A percentile compares a stretch with the other conserved stretches of the same genome.
phyloP scores from a whole-genome alignment of 306 rosid species.

The Fragaria nilgerrensis region DNA sequence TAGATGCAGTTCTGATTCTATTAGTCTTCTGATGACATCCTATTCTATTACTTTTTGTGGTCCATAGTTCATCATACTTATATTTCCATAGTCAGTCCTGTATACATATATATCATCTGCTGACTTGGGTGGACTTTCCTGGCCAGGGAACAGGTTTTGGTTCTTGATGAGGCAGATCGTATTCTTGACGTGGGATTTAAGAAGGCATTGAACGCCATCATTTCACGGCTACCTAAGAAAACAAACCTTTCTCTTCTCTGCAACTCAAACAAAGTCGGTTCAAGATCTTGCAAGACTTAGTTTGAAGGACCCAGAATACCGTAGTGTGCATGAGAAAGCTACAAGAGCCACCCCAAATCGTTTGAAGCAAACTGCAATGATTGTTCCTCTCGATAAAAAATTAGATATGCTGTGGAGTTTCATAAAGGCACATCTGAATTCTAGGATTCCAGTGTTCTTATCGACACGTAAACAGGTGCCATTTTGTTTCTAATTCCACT shows the following conservation, averaged over 20 bases:
- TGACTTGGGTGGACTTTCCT: slow-evolving; percentile 36
- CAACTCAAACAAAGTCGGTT: slow-evolving; percentile 84
- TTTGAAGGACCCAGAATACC: slow-evolving; percentile 95
- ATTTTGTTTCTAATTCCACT: not conserved
- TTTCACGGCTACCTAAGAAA: slow-evolving; percentile 79
- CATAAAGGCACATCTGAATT: slow-evolving; percentile 79
- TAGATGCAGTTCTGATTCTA: not conserved
- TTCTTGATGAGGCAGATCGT: slow-evolving; percentile 95
- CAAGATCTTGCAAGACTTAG: slow-evolving; percentile 93
- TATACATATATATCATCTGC: slow-evolving; percentile 18
- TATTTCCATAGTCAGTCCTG: not conserved
- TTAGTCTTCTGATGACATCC: not conserved
- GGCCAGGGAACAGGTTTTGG: slow-evolving; percentile 68
- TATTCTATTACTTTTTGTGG: not conserved
- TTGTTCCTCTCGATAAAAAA: slow-evolving; percentile 72
- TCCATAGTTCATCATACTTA: not conserved
- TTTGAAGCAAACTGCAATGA: slow-evolving; percentile 72
- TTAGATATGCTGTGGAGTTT: slow-evolving; percentile 92
- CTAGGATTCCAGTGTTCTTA: slow-evolving; percentile 74
- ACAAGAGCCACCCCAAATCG: slow-evolving; percentile 70
- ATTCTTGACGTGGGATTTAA: slow-evolving; percentile 82
- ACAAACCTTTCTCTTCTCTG: slow-evolving; percentile 90
- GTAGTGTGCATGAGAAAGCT: slow-evolving; percentile 86
- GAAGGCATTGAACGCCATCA: slow-evolving; percentile 68
- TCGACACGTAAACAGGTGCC: slow-evolving; percentile 83